A percentile compares a stretch with the other conserved stretches of the same genome.
Evolutionary conservation across 352 stramenopile species (phyloP).

Genomic region (Phytophthora tubulina): DNA sequence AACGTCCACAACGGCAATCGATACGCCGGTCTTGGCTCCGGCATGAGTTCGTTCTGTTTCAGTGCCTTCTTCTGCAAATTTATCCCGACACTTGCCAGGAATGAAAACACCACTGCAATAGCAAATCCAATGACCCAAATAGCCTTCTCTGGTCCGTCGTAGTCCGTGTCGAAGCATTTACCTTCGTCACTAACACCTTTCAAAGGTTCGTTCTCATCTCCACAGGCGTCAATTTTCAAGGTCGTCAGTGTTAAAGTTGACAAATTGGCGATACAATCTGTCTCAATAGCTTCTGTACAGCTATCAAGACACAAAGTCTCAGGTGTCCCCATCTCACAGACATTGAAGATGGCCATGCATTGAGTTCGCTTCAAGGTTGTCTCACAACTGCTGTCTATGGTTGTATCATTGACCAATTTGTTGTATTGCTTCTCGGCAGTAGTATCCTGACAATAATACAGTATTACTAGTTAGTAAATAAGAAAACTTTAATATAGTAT

Average conservation of each 20-base stretch:
- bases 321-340: constrained; percentile 73
- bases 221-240: constrained; percentile 46
- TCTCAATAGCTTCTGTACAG: constrained; percentile 47
- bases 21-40: constrained; percentile 65
- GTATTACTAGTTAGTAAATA: constrained; percentile 9
- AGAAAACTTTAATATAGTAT: not conserved
- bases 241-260: constrained; percentile 14
- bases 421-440: constrained; percentile 48
- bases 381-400: constrained; percentile 43
- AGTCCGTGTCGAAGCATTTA: constrained; percentile 78
- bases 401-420: constrained; percentile 40
- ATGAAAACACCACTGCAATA: constrained; percentile 87
- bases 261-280: constrained; percentile 51
- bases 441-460: constrained; percentile 42
- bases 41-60: constrained; percentile 77
- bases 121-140: constrained; percentile 83
- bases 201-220: constrained; percentile 22
- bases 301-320: constrained; percentile 66
- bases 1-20: constrained; percentile 86
- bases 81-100: constrained; percentile 84
- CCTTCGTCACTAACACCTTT: constrained; percentile 53
- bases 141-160: constrained; percentile 69
- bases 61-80: constrained; percentile 89
- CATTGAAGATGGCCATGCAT: constrained; percentile 71
- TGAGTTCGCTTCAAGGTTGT: constrained; percentile 53